phyloP scores from a whole-genome alignment of 2,329 filamentous ascomycete species.

The Fusarium piperis region DNA sequence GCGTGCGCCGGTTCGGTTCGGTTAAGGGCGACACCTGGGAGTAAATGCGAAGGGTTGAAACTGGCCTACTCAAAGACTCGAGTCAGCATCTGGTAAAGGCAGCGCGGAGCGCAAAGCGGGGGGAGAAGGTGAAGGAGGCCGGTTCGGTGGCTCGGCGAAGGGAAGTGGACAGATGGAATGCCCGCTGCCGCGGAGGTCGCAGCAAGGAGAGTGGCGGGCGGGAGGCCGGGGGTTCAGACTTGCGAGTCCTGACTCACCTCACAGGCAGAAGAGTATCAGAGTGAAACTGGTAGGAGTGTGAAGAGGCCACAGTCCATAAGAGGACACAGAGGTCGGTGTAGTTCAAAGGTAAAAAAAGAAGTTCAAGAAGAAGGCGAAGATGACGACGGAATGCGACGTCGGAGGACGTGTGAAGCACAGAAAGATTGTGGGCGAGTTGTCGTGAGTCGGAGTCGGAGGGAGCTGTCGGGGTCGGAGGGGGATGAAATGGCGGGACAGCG shows the following conservation, averaged over 20 bases:
- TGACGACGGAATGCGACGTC: slow-evolving; percentile 19
- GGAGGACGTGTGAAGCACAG: slow-evolving; percentile 33
- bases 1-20: slow-evolving; percentile 35
- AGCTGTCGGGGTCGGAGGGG: slow-evolving; percentile 38
- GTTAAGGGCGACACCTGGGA: slow-evolving; percentile 28
- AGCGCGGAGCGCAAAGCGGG: slow-evolving; percentile 26
- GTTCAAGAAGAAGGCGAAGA: neutral
- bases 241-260: slow-evolving; percentile 37
- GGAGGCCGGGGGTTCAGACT: slow-evolving; percentile 19
- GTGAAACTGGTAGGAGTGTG: neutral
- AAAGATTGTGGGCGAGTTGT: slow-evolving; percentile 37
- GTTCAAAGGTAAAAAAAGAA: neutral
- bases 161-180: slow-evolving; percentile 39
- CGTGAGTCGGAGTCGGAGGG: slow-evolving; percentile 38
- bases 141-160: slow-evolving; percentile 19
- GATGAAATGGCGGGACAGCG: slow-evolving; percentile 44
- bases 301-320: slow-evolving; percentile 34
- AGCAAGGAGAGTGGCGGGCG: slow-evolving; percentile 31
- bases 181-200: slow-evolving; percentile 28
- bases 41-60: slow-evolving; percentile 22
- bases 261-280: slow-evolving; percentile 29
- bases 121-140: slow-evolving; percentile 23
- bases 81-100: slow-evolving; percentile 31
- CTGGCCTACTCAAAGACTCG: slow-evolving; percentile 26
- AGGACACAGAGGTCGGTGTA: slow-evolving; percentile 8